Percentiles rank a stretch among this genome's conserved stretches.
Evolutionary conservation across 2,329 filamentous ascomycete genomes (phyloP).

Genomic region (Fusarium kyushuense): DNA sequence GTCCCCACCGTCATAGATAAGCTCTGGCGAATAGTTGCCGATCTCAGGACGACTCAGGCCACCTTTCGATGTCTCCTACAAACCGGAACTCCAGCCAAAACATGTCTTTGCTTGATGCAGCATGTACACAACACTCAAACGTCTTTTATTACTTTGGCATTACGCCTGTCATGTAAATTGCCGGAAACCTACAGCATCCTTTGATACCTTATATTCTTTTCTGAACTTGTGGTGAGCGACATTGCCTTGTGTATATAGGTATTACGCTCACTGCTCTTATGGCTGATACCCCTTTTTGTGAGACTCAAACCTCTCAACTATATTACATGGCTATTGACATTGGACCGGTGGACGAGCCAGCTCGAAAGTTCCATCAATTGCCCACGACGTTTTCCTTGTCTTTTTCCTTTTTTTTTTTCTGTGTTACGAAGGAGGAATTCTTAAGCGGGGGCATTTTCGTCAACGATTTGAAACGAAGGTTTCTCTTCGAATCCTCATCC

Average conservation of each 20-base stretch:
- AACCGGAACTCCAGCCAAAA: slow-evolving; percentile 10
- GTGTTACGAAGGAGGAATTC: slow-evolving; percentile 21
- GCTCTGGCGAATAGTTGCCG: slow-evolving; percentile 6
- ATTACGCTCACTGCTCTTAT: slow-evolving; percentile 30
- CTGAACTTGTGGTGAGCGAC: slow-evolving; percentile 34
- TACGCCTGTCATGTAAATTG: slow-evolving; percentile 43
- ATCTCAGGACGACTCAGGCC: slow-evolving; percentile 10
- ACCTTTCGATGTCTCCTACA: slow-evolving; percentile 1
- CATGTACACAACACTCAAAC: slow-evolving; percentile 32
- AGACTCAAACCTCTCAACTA: slow-evolving; percentile 24
- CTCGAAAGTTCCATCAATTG: slow-evolving; percentile 29
- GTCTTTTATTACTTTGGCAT: slow-evolving; percentile 41
- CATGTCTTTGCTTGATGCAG: slow-evolving; percentile 31
- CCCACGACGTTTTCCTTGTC: slow-evolving; percentile 32
- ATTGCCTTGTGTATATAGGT: slow-evolving; percentile 14
- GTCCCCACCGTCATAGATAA: slow-evolving; percentile 54
- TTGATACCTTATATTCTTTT: slow-evolving; percentile 45
- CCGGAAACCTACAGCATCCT: slow-evolving; percentile 53
- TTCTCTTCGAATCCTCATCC: slow-evolving; percentile 16
- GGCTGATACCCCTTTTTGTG: slow-evolving; percentile 38
- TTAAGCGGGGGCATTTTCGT: slow-evolving; percentile 39
- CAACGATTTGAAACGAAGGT: slow-evolving; percentile 37
- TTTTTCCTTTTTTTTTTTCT: slow-evolving; percentile 27
- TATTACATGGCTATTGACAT: slow-evolving; percentile 24
- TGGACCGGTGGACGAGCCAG: slow-evolving; percentile 26